Evolutionary conservation across 176 grass and related monocot species (phyloP).

Genomic region (Typha latifolia): DNA sequence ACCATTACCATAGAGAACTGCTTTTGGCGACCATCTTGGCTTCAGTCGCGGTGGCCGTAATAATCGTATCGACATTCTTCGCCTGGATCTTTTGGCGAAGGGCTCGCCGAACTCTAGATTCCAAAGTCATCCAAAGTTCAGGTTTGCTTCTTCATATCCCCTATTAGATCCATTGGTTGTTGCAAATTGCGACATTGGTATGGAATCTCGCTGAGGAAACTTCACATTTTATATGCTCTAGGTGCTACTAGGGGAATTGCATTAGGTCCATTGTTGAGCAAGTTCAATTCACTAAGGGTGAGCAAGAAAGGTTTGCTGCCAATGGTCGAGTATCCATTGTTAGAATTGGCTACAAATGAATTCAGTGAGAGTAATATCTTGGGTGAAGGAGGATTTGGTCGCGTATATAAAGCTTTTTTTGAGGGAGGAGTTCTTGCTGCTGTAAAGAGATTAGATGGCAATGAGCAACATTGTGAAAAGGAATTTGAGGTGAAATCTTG

Average conservation of each 20-base stretch:
- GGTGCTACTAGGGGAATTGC: constrained; percentile 43
- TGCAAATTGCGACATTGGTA: neutral
- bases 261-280: constrained; percentile 61
- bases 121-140: constrained; percentile 42
- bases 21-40: constrained; percentile 46
- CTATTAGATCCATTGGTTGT: neutral
- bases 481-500: constrained; percentile 67
- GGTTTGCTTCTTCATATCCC: constrained; percentile 22
- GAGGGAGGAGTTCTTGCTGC: constrained; percentile 50
- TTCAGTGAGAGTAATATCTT: constrained; percentile 73
- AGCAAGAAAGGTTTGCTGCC: constrained; percentile 61
- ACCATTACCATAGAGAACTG: constrained; percentile 67
- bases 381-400: constrained; percentile 65
- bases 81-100: constrained; percentile 70
- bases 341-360: constrained; percentile 61
- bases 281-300: constrained; percentile 59
- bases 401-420: constrained; percentile 74
- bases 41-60: constrained; percentile 48
- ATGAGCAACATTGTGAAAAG: constrained; percentile 52
- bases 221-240: constrained; percentile 15
- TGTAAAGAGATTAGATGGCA: constrained; percentile 66
- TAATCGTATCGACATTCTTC: constrained; percentile 53
- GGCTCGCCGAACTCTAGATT: constrained; percentile 24
- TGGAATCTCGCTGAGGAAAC: neutral
- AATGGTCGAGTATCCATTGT: constrained; percentile 56